A percentile compares a stretch with the other conserved stretches of the same genome.
Evolutionary conservation across 345 rosid species (phyloP).

Genomic region (Lenwebbia sp.): DNA sequence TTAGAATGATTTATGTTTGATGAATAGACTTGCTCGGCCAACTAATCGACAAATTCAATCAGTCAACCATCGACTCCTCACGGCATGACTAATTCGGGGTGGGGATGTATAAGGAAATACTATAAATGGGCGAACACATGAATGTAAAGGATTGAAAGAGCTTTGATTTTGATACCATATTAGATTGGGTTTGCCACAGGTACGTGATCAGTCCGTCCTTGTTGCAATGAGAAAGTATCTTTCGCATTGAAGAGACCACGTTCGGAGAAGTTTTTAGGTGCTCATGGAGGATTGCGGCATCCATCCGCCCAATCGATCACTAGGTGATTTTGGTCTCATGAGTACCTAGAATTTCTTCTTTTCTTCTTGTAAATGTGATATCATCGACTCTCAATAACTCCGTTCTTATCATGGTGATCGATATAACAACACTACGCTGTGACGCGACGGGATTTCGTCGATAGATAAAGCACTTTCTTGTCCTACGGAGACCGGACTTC

Average conservation of each 20-base stretch:
- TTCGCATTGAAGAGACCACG: background rate
- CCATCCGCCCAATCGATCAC: background rate
- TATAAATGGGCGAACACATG: background rate
- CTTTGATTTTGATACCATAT: background rate
- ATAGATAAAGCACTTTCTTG: background rate
- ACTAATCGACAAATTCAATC: background rate
- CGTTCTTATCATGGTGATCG: background rate
- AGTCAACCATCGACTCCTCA: no score
- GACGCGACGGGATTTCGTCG: background rate
- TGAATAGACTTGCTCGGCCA: background rate
- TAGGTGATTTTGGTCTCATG: background rate
- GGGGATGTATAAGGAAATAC: background rate
- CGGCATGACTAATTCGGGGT: background rate
- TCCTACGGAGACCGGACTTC: background rate
- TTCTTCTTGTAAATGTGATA: background rate
- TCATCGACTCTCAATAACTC: background rate
- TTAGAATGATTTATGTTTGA: background rate
- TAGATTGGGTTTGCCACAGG: background rate
- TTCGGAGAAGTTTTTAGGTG: background rate
- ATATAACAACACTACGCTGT: background rate
- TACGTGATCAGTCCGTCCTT: background rate
- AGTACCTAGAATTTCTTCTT: background rate
- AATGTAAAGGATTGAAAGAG: background rate
- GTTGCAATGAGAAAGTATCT: background rate
- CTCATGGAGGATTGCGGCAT: background rate